These are phyloP conservation scores for Apiospora saccharicola DNA, from an alignment of 2,329 filamentous ascomycete genomes.

Conservation along the genomic window DNA sequence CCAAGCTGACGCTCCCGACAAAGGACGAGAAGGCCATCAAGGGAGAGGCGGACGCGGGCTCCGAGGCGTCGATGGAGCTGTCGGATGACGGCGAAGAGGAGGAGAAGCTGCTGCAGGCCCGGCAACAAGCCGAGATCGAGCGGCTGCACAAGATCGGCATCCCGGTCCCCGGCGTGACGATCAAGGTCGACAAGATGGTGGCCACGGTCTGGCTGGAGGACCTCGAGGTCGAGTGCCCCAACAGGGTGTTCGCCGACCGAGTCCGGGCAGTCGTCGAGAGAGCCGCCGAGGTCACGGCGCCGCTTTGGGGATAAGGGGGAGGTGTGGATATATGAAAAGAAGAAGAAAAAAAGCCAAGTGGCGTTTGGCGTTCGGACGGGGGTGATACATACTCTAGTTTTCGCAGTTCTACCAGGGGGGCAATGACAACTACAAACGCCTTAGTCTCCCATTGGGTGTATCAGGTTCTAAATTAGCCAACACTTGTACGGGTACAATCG, in stretches of 20 bases:
- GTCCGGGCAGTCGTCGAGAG: conserved; percentile 90
- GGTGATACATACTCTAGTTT: background rate
- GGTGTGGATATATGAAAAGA: background rate
- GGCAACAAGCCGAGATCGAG: conserved; percentile 74
- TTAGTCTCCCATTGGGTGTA: background rate
- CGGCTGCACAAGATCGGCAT: conserved; percentile 85
- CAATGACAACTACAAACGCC: background rate
- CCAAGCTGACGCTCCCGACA: conserved; percentile 60
- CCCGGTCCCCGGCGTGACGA: conserved; percentile 86
- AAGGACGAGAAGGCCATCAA: conserved; percentile 43
- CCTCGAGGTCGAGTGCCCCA: conserved; percentile 85
- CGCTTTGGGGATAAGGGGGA: conserved; percentile 65
- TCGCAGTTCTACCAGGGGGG: background rate
- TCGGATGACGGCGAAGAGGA: conserved; percentile 48
- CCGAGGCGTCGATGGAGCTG: conserved; percentile 47
- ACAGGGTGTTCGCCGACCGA: conserved; percentile 80
- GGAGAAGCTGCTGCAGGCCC: conserved; percentile 57
- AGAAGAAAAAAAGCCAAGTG: conserved; percentile 5
- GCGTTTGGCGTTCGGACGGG: conserved; percentile 21
- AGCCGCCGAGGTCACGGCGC: conserved; percentile 85
- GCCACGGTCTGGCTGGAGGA: conserved; percentile 93
- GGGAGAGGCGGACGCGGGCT: conserved; percentile 42
- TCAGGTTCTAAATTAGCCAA: background rate
- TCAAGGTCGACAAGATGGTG: conserved; percentile 86
- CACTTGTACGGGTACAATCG: background rate